Evolutionary conservation across 352 stramenopile genomes (phyloP).

Genomic region (Detonula confervacea): DNA sequence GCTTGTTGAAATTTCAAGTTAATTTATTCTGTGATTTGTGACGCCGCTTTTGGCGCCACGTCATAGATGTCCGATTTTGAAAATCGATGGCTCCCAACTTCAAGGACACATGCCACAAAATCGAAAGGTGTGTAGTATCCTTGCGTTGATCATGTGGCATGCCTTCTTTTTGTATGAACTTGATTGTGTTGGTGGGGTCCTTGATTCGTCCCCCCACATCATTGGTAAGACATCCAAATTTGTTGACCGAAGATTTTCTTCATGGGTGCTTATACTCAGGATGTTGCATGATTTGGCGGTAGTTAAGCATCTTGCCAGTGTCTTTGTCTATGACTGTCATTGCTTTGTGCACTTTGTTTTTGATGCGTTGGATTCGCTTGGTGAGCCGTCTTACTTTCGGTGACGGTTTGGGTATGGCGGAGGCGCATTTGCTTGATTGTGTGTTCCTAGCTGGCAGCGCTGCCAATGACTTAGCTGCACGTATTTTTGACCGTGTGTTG

Average conservation of each 20-base stretch:
- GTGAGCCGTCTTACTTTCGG: background rate
- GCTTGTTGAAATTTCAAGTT: too few relatives aligned
- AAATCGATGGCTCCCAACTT: too few relatives aligned
- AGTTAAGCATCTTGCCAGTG: slow-evolving; percentile 1
- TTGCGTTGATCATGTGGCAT: slow-evolving; percentile 25
- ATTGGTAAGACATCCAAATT: slow-evolving; percentile 51
- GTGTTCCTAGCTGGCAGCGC: background rate
- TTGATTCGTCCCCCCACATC: slow-evolving; percentile 25
- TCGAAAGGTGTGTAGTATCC: too few relatives aligned
- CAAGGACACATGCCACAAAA: too few relatives aligned
- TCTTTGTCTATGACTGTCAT: slow-evolving; percentile 3
- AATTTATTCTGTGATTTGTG: too few relatives aligned
- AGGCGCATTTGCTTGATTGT: background rate
- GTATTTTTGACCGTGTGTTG: background rate
- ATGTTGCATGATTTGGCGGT: background rate
- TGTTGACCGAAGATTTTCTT: slow-evolving; percentile 17
- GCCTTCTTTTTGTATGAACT: slow-evolving; percentile 43
- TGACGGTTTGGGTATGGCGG: background rate
- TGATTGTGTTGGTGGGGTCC: slow-evolving; percentile 53
- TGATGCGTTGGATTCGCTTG: background rate
- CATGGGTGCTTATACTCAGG: background rate
- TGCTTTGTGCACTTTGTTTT: background rate
- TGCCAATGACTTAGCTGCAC: background rate
- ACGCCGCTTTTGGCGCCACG: too few relatives aligned
- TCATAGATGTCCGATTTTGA: too few relatives aligned